These are phyloP conservation scores for Fibroporia radiculosa DNA, from an alignment of 768 basidiomycete genomes.

Conservation along the genomic window DNA sequence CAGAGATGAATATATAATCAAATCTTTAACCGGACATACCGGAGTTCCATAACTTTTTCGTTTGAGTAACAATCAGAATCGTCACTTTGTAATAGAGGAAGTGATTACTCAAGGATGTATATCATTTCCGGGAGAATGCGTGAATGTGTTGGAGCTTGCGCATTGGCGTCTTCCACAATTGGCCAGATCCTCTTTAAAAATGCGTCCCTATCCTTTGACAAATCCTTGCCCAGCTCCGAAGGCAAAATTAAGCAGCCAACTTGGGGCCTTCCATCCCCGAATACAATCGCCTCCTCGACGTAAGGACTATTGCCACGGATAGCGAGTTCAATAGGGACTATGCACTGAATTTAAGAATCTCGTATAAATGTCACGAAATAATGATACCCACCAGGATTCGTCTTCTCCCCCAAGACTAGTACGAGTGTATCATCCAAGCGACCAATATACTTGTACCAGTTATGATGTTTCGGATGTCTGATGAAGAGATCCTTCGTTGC, in stretches of 20 bases:
- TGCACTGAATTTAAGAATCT: neutral
- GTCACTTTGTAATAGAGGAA: neutral
- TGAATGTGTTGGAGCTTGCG: constrained; percentile 44
- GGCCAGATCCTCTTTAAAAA: constrained; percentile 33
- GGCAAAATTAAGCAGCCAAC: constrained; percentile 45
- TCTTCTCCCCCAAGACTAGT: constrained; percentile 43
- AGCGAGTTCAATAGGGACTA: constrained; percentile 42
- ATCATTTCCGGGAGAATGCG: constrained; percentile 43
- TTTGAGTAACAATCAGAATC: neutral
- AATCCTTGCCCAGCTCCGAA: constrained; percentile 28
- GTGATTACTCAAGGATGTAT: constrained; percentile 34
- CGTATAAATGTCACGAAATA: neutral
- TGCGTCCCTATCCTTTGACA: constrained; percentile 15
- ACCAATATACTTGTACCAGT: constrained; percentile 43
- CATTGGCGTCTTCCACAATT: constrained; percentile 42
- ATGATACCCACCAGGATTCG: constrained; percentile 31
- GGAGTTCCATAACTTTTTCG: constrained; percentile 26
- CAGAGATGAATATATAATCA: neutral
- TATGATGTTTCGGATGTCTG: constrained; percentile 32
- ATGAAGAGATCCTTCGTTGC: constrained; percentile 49
- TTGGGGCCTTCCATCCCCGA: constrained; percentile 42
- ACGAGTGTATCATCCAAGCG: constrained; percentile 49
- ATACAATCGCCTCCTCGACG: constrained; percentile 45
- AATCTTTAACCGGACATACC: neutral
- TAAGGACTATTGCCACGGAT: constrained; percentile 41